Evolutionary conservation across 805 yeast species (phyloP).

Genomic region (Cyberlindnera americana): DNA sequence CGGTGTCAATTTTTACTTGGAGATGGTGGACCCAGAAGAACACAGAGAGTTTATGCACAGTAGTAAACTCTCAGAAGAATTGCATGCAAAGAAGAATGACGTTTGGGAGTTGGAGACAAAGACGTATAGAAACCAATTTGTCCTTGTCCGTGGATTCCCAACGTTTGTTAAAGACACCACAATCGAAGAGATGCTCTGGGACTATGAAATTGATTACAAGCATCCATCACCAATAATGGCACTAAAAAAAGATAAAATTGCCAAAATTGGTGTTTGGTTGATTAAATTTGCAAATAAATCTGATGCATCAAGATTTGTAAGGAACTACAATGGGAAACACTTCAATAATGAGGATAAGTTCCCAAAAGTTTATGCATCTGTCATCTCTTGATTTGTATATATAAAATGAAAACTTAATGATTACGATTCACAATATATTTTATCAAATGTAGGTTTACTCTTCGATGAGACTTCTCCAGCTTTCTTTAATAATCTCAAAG

Average conservation of each 20-base stretch:
- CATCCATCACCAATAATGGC: slow-evolving; percentile 12
- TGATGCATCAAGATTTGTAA: slow-evolving; percentile 50
- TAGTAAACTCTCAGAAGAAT: slow-evolving; percentile 2
- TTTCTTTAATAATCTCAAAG: slow-evolving; percentile 62
- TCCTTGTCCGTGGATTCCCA: slow-evolving; percentile 46
- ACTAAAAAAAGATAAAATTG: slow-evolving; percentile 10
- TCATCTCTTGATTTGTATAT: slow-evolving; percentile 19
- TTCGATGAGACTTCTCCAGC: slow-evolving; percentile 58
- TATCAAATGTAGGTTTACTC: background rate
- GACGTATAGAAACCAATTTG: slow-evolving; percentile 27
- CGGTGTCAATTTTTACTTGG: slow-evolving; percentile 44
- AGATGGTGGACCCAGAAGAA: slow-evolving; percentile 37
- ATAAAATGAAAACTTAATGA: too few species aligned
- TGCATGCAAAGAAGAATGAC: background rate
- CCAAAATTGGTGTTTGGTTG: slow-evolving; percentile 28
- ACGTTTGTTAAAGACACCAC: slow-evolving; percentile 36
- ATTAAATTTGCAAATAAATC: slow-evolving; percentile 41
- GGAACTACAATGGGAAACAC: slow-evolving; percentile 47
- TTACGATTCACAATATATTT: too few species aligned
- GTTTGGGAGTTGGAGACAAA: background rate
- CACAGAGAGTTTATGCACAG: slow-evolving; percentile 5
- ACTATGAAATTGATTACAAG: slow-evolving; percentile 39
- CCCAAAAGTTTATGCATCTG: slow-evolving; percentile 30
- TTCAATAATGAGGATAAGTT: slow-evolving; percentile 28
- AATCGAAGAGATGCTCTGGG: slow-evolving; percentile 42